phyloP scores from a whole-genome alignment of 1,139 yeast genomes.

The Lodderomyces metapsilosis region DNA sequence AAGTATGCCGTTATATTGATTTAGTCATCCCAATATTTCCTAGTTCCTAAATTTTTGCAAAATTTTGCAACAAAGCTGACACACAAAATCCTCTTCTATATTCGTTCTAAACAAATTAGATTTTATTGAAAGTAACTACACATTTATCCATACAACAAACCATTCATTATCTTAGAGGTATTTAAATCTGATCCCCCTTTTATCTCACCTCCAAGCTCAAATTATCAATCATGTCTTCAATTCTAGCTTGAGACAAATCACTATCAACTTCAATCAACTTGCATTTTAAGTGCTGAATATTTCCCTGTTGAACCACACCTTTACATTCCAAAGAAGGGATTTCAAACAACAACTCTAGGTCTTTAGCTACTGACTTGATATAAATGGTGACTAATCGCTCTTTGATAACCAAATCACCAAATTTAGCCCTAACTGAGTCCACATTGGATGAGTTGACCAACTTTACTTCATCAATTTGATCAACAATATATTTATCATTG shows the following conservation, averaged over 20 bases:
- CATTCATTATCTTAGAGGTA: no score
- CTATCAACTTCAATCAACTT: slow-evolving; percentile 8
- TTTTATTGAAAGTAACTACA: no score
- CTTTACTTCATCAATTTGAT: not conserved
- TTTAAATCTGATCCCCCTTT: no score
- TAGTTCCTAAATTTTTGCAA: no score
- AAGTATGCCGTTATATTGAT: no score
- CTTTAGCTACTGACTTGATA: not conserved
- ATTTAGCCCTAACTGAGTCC: not conserved
- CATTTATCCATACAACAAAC: no score
- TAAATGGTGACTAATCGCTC: not conserved
- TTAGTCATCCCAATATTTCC: no score
- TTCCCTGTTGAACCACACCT: slow-evolving; percentile 37
- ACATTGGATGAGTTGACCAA: not conserved
- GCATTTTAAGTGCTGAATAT: slow-evolving; percentile 8
- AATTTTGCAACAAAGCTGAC: no score
- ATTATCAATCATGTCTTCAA: slow-evolving; percentile 11
- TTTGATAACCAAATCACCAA: not conserved
- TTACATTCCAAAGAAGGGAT: slow-evolving; percentile 63
- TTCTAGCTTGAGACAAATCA: slow-evolving; percentile 5
- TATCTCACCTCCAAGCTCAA: slow-evolving; percentile 3
- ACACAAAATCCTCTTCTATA: no score
- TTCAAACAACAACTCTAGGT: slow-evolving; percentile 39
- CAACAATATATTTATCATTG: not conserved
- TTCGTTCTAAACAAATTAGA: no score